These are phyloP conservation scores for Coemansia sp. DNA, from an alignment of 192 early-diverging fungal species.

Conservation along the genomic window DNA sequence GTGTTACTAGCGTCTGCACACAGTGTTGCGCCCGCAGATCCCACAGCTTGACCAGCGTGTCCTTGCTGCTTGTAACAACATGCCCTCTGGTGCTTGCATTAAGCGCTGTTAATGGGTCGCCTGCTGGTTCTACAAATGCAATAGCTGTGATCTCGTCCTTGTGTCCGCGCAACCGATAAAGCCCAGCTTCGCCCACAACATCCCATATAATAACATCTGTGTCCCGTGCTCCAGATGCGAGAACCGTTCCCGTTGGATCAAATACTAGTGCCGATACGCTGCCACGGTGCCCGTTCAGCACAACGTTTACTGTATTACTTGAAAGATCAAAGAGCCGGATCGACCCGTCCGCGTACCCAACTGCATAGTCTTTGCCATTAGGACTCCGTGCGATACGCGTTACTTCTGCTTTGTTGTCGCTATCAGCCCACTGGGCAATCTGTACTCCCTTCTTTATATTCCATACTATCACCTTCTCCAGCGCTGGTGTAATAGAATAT, in stretches of 20 bases:
- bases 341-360: slow-evolving; percentile 92
- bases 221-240: slow-evolving; percentile 90
- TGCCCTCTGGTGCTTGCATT: slow-evolving; percentile 62
- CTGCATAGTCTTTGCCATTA: slow-evolving; percentile 72
- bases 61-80: slow-evolving; percentile 88
- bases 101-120: slow-evolving; percentile 24
- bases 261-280: slow-evolving; percentile 83
- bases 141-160: slow-evolving; percentile 87
- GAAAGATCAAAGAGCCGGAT: slow-evolving; percentile 84
- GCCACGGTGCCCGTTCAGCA: slow-evolving; percentile 89
- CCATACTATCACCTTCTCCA: slow-evolving; percentile 84
- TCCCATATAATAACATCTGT: slow-evolving; percentile 98
- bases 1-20: slow-evolving; percentile 88
- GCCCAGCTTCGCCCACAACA: slow-evolving; percentile 83
- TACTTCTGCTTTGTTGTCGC: slow-evolving; percentile 80
- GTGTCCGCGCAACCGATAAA: slow-evolving; percentile 88
- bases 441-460: slow-evolving; percentile 80
- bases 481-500: slow-evolving; percentile 73
- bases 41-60: slow-evolving; percentile 96
- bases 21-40: slow-evolving; percentile 92
- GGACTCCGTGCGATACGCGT: slow-evolving; percentile 75
- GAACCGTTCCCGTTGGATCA: slow-evolving; percentile 72
- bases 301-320: slow-evolving; percentile 58
- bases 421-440: slow-evolving; percentile 76
- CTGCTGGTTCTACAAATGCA: slow-evolving; percentile 36